These are phyloP conservation scores for Oryza meridionalis DNA, from an alignment of 176 grass and related monocot species.

Conservation along the genomic window DNA sequence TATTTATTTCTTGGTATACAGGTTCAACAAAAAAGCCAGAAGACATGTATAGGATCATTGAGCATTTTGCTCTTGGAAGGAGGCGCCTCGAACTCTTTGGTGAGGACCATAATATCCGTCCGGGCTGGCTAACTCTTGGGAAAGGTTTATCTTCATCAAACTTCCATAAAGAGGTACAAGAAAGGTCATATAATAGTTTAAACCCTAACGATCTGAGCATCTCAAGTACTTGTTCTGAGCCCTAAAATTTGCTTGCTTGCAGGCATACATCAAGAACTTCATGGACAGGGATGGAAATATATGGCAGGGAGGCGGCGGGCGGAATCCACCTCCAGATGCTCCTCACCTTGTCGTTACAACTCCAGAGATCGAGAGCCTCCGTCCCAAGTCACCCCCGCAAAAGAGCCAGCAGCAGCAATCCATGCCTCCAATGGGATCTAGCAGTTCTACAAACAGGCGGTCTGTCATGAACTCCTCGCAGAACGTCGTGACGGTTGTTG, in stretches of 20 bases:
- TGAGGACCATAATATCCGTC: slow-evolving; percentile 83
- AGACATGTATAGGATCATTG: slow-evolving; percentile 90
- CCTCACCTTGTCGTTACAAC: slow-evolving; percentile 66
- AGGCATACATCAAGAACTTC: slow-evolving; percentile 57
- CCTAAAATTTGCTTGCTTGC: slow-evolving; percentile 10
- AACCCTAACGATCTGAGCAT: not conserved
- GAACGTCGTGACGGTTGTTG: slow-evolving; percentile 25
- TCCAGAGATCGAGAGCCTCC: slow-evolving; percentile 63
- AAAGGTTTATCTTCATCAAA: slow-evolving; percentile 91
- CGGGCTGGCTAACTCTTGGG: slow-evolving; percentile 85
- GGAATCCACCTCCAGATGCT: slow-evolving; percentile 73
- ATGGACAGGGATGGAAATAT: slow-evolving; percentile 71
- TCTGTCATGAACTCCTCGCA: slow-evolving; percentile 37
- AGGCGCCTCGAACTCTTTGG: slow-evolving; percentile 87
- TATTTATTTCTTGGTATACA: slow-evolving; percentile 12
- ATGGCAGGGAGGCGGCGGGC: slow-evolving; percentile 63
- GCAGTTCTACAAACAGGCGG: slow-evolving; percentile 55
- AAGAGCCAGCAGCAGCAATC: slow-evolving; percentile 64
- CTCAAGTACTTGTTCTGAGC: not conserved
- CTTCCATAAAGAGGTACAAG: slow-evolving; percentile 77
- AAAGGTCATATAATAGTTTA: not conserved
- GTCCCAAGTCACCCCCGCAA: slow-evolving; percentile 60
- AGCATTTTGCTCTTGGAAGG: slow-evolving; percentile 94
- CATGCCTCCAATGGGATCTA: slow-evolving; percentile 4
- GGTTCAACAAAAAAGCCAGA: slow-evolving; percentile 86